Conservation (phyloP, 2,329 filamentous ascomycete species). For the Talaromyces marneffei region DNA sequence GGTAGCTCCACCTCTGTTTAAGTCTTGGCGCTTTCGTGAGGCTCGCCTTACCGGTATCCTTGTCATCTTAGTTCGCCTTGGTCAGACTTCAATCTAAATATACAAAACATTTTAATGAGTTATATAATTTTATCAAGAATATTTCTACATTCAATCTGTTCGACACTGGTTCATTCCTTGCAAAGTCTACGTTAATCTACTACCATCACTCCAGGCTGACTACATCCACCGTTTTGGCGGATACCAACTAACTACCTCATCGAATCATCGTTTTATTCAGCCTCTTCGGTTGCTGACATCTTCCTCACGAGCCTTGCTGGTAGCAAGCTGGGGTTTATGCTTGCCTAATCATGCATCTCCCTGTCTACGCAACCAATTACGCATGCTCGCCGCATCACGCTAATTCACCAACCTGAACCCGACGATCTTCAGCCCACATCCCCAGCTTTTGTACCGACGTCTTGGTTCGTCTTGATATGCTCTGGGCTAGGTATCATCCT, state of each 20-base stretch:
- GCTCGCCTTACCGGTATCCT: not conserved
- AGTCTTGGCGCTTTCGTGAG: not conserved
- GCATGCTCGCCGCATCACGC: not conserved
- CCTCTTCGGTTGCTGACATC: not conserved
- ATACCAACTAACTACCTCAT: too few relatives aligned
- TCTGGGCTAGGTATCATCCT: not conserved
- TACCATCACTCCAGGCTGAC: not conserved
- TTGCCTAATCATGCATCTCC: not conserved
- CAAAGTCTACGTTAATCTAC: not conserved
- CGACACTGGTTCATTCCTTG: not conserved
- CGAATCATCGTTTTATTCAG: not conserved
- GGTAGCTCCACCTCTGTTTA: not conserved
- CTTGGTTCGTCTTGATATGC: not conserved
- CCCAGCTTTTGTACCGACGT: not conserved
- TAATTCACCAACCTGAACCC: not conserved
- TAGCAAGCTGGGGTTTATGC: not conserved
- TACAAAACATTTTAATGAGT: not conserved
- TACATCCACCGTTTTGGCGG: not conserved
- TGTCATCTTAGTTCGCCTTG: not conserved
- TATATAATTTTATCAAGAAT: not conserved
- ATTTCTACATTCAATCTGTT: too few relatives aligned
- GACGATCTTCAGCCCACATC: constrained; percentile 1
- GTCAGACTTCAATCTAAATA: not conserved
- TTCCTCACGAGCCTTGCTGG: not conserved
- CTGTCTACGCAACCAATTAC: not conserved